Base-by-base conservation (phyloP, 306 rosid genomes). In the Prunus mume region DNA sequence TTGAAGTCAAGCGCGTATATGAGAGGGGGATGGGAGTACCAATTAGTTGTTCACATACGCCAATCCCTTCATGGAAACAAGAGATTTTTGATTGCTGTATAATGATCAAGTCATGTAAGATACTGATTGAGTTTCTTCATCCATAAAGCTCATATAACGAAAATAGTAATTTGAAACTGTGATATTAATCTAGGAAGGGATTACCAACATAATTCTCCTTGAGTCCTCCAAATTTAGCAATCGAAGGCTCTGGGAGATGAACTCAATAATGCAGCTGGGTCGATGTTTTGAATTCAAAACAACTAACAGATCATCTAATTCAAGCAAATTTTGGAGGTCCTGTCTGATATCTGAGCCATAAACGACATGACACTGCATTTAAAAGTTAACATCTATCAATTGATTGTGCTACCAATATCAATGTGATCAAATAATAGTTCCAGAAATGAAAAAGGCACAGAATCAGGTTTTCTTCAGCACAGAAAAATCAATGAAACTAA, bases 1-100 rank as follows among this genome's bases (percentile, higher is more conserved):
- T 84, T 65, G 98, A 93, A 43, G 98, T 93, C 90, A 93, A 85
- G 74, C 98, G 97, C 7, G 98, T 93, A 77, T 93, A 93, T 49
- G 98, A 90, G 38, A 93, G 84, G 17, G 98, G 98, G 79, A 93
- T 93, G 12, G 98, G 98, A 43, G 84, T 93, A n/a, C 97, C 98
- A 80, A 88, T 79, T 58, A 93, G 93, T 51, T 91, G 93, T 79
- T 93, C 98, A 63, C 98, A 93, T 28, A 87, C 80, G 60, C 97
- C 90, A 78, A 93, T 91, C 73, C 97, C 98, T 83, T 93, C 97
- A 71, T 89, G 96, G 77, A 93, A 90, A 90, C 87, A 77, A 75
- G 92, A 81, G 68, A 93, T 83, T 74, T 89, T 88, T 41, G 96
- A 81, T 76, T 91, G 96, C 98, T 91, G 89, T 76, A 76, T 78